Evolutionary conservation across 768 basidiomycete genomes (phyloP).

Genomic region (Lactarius quietus): DNA sequence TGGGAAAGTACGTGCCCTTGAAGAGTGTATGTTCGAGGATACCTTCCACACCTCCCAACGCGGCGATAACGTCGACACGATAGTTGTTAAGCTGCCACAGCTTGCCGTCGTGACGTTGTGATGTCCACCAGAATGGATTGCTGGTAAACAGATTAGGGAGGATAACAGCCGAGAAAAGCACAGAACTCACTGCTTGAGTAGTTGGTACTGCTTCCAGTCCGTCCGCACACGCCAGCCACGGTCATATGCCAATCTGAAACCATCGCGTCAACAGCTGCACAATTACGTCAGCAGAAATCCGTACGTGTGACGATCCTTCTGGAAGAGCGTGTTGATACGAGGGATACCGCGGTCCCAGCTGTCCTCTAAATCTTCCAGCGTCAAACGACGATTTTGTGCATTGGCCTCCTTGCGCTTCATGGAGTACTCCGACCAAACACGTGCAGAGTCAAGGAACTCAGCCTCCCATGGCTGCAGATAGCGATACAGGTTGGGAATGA

Average conservation of each 20-base stretch:
- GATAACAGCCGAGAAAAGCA: neutral
- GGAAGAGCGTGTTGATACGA: slow-evolving; percentile 98
- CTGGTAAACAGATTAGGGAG: slow-evolving; percentile 36
- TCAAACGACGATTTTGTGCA: slow-evolving; percentile 94
- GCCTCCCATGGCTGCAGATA: slow-evolving; percentile 98
- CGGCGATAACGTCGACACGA: slow-evolving; percentile 98
- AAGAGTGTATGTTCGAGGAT: slow-evolving; percentile 96
- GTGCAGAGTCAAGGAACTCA: slow-evolving; percentile 95
- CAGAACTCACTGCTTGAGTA: slow-evolving; percentile 76
- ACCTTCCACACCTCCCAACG: slow-evolving; percentile 92
- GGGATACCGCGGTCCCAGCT: slow-evolving; percentile 99
- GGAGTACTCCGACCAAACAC: slow-evolving; percentile 99
- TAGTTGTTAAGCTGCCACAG: slow-evolving; percentile 98
- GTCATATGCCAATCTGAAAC: slow-evolving; percentile 84
- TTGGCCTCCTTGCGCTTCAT: slow-evolving; percentile 99
- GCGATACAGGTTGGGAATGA: slow-evolving; percentile 96
- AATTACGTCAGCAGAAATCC: slow-evolving; percentile 29
- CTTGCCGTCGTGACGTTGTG: slow-evolving; percentile 93
- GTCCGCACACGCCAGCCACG: slow-evolving; percentile 98
- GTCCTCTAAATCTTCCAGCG: slow-evolving; percentile 96
- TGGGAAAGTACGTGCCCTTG: slow-evolving; percentile 97
- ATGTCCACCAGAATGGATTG: slow-evolving; percentile 99
- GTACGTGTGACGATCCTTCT: slow-evolving; percentile 93
- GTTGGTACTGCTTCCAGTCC: slow-evolving; percentile 97
- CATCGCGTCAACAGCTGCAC: slow-evolving; percentile 8